These are phyloP conservation scores for Avena atlantica DNA, from an alignment of 176 grass and related monocot species.

Conservation along the genomic window DNA sequence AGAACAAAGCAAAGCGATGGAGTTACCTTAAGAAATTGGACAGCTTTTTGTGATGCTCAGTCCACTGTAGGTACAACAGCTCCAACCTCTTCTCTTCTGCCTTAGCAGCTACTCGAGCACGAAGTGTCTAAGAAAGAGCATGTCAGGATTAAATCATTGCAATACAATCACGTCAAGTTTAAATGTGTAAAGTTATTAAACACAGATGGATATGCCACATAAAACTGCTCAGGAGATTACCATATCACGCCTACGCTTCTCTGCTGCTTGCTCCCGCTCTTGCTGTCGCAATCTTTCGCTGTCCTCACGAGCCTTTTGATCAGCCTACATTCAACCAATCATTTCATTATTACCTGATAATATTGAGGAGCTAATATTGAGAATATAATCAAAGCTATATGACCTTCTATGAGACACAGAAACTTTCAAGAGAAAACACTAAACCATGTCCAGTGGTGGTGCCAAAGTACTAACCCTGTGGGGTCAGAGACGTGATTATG, in stretches of 20 bases:
- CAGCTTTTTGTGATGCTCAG: conserved; percentile 96
- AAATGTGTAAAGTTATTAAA: conserved; percentile 10
- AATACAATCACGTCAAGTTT: conserved; percentile 32
- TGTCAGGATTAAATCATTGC: conserved; percentile 29
- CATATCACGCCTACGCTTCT: conserved; percentile 92
- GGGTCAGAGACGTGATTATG: too few relatives aligned
- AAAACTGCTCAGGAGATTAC: conserved; percentile 49
- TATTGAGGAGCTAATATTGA: neutral
- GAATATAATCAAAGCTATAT: conserved; percentile 4
- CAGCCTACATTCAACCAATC: conserved; percentile 67
- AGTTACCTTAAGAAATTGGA: conserved; percentile 96
- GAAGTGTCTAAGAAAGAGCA: conserved; percentile 65
- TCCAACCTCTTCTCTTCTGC: conserved; percentile 95
- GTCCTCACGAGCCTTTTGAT: conserved; percentile 94
- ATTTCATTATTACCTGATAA: conserved; percentile 28
- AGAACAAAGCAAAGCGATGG: conserved; percentile 32
- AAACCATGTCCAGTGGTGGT: neutral
- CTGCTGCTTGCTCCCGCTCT: conserved; percentile 81
- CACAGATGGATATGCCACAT: conserved; percentile 27
- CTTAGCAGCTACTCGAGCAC: conserved; percentile 94
- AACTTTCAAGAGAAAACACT: neutral
- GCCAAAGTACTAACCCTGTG: too few relatives aligned
- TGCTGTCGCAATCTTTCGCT: conserved; percentile 87
- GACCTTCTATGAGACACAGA: neutral
- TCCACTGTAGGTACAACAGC: conserved; percentile 89